Evolutionary conservation across 371 early-diverging fungal species (phyloP).

Genomic region (Mucor ambiguus): DNA sequence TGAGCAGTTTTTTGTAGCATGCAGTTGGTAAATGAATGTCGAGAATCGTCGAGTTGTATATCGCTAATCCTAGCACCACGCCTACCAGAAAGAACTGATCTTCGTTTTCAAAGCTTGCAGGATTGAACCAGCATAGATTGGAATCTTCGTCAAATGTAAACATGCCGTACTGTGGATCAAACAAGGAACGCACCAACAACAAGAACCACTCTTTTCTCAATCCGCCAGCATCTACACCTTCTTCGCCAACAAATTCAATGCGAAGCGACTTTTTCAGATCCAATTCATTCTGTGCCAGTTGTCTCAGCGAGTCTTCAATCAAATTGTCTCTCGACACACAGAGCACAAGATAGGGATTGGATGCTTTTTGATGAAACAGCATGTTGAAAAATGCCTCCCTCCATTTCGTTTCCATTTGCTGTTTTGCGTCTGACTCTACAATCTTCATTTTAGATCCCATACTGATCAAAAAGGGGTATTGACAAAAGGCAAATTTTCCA

Average conservation of each 20-base stretch:
- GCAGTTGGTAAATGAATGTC: constrained; percentile 91
- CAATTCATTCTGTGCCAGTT: constrained; percentile 64
- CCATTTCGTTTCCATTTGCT: constrained; percentile 84
- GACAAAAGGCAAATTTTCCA: constrained; percentile 84
- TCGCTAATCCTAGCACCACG: constrained; percentile 89
- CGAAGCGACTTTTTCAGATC: constrained; percentile 88
- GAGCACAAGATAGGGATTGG: constrained; percentile 78
- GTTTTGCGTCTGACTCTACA: constrained; percentile 84
- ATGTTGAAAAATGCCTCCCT: constrained; percentile 83
- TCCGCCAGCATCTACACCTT: constrained; percentile 95
- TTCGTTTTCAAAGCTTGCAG: constrained; percentile 79
- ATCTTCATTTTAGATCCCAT: constrained; percentile 88
- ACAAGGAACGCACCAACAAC: constrained; percentile 85
- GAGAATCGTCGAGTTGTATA: constrained; percentile 91
- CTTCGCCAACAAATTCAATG: constrained; percentile 88
- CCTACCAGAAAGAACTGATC: constrained; percentile 94
- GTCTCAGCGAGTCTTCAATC: constrained; percentile 83
- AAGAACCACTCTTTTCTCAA: constrained; percentile 96
- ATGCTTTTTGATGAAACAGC: constrained; percentile 70
- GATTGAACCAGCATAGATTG: constrained; percentile 92
- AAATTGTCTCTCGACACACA: constrained; percentile 82
- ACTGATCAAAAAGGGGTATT: constrained; percentile 88
- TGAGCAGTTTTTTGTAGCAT: constrained; percentile 94
- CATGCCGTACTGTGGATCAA: constrained; percentile 89
- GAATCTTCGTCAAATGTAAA: constrained; percentile 76